Conservation (phyloP, 108 stramenopile species). For the Skeletonema menzelii region DNA sequence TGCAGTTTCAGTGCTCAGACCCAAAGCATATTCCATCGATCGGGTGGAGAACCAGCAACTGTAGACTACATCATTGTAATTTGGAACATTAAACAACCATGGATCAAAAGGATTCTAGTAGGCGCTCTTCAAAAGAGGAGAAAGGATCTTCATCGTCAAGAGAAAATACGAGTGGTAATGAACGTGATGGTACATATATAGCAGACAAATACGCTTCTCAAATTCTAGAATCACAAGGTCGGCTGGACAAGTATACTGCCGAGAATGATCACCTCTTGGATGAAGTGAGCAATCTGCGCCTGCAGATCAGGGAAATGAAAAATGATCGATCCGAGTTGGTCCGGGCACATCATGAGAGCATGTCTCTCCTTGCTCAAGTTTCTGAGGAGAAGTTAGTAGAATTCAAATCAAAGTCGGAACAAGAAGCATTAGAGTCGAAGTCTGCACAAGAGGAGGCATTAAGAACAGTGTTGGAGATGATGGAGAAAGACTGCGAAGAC, state of each 20-base stretch:
- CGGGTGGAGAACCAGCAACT: background rate
- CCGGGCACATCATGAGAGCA: constrained; percentile 46
- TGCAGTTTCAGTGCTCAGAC: too few relatives aligned
- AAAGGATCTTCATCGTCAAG: background rate
- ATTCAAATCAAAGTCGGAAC: constrained; percentile 32
- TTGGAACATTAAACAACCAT: background rate
- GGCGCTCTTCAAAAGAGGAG: background rate
- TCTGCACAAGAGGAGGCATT: constrained; percentile 50
- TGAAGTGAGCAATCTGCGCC: constrained; percentile 41
- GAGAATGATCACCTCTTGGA: constrained; percentile 46
- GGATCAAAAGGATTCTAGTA: background rate
- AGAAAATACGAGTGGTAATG: background rate
- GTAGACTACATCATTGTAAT: background rate
- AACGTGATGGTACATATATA: background rate
- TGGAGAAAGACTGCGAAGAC: constrained; percentile 51
- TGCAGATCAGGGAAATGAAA: constrained; percentile 49
- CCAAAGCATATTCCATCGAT: too few relatives aligned
- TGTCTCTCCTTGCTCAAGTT: constrained; percentile 44
- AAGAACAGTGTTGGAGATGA: constrained; percentile 53
- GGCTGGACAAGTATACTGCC: constrained; percentile 39
- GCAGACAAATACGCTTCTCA: constrained; percentile 14
- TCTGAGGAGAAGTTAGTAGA: constrained; percentile 47
- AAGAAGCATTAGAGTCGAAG: constrained; percentile 28
- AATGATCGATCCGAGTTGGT: constrained; percentile 45
- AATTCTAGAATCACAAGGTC: constrained; percentile 15